Evolutionary conservation across 208 protist genomes (phyloP).

Genomic region (Acanthamoeba rhysodes): DNA sequence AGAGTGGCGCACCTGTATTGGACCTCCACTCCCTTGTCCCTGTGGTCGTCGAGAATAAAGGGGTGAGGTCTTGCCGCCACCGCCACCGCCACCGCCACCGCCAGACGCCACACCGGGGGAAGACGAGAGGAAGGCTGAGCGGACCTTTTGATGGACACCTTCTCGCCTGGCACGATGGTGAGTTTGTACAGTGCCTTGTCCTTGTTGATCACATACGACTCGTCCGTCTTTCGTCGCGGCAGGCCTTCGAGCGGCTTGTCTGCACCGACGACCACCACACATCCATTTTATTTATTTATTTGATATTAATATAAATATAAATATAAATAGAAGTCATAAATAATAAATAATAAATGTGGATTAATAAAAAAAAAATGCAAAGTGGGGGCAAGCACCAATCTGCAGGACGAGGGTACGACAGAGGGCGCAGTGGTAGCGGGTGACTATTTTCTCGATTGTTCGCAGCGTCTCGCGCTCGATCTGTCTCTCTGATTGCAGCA

Average conservation of each 20-base stretch:
- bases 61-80: not conserved
- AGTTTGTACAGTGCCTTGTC: slow-evolving; percentile 24
- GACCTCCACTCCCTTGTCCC: slow-evolving; percentile 11
- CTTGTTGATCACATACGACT: not conserved
- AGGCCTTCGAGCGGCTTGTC: slow-evolving; percentile 9
- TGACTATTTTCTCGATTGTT: not conserved
- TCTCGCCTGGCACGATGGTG: slow-evolving; percentile 31
- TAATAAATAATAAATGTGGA: not conserved
- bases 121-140: not conserved
- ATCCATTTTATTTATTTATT: too few relatives aligned
- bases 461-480: not conserved
- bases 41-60: not conserved
- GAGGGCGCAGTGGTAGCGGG: not conserved
- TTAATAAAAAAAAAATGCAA: not conserved
- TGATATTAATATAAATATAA: too few relatives aligned
- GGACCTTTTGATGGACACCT: slow-evolving; percentile 1
- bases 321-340: too few relatives aligned
- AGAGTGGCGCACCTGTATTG: not conserved
- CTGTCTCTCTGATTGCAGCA: not conserved
- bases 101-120: too few relatives aligned
- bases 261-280: too few relatives aligned
- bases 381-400: not conserved
- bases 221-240: not conserved
- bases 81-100: too few relatives aligned
- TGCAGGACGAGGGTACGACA: not conserved